A percentile compares a stretch with the other conserved stretches of the same genome.
These are phyloP conservation scores for Pythium biforme DNA, from an alignment of 352 stramenopile species.

Conservation along the genomic window DNA sequence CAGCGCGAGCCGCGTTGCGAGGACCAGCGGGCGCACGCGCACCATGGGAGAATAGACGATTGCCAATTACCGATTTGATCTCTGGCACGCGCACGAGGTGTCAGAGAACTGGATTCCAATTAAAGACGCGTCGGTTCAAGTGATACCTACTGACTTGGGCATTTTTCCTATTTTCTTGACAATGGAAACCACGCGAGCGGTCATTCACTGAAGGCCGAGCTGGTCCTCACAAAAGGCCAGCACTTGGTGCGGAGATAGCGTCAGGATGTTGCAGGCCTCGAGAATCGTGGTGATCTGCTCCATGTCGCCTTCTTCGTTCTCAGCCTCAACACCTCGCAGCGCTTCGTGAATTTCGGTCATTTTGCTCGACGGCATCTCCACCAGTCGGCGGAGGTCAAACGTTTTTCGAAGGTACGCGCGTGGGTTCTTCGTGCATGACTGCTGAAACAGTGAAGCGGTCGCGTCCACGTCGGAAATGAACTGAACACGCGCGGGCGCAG, in stretches of 20 bases:
- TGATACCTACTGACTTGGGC: constrained; percentile 31
- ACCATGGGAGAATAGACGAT: not conserved
- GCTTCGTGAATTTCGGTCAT: constrained; percentile 46
- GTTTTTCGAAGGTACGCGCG: constrained; percentile 44
- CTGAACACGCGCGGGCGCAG: constrained; percentile 30
- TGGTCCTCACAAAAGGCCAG: constrained; percentile 21
- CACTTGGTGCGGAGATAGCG: constrained; percentile 50
- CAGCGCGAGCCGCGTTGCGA: not conserved
- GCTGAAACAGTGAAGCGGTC: constrained; percentile 37
- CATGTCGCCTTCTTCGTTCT: constrained; percentile 19
- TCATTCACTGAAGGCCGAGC: constrained; percentile 16
- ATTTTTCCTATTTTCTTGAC: constrained; percentile 34
- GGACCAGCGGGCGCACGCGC: not conserved
- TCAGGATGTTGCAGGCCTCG: constrained; percentile 55
- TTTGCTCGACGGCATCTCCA: constrained; percentile 41
- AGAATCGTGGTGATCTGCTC: constrained; percentile 75
- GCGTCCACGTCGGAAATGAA: constrained; percentile 41
- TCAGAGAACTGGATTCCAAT: too few relatives aligned
- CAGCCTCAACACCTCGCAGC: constrained; percentile 30
- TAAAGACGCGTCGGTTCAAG: too few relatives aligned
- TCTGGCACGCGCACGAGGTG: too few relatives aligned
- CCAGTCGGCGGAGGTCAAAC: constrained; percentile 42
- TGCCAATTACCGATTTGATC: too few relatives aligned
- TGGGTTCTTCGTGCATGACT: constrained; percentile 28
- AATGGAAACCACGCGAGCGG: too few relatives aligned